A percentile compares a stretch with the other conserved stretches of the same genome.
These are phyloP conservation scores for Chlorencoelia australis DNA, from an alignment of 2,329 filamentous ascomycete species.

Conservation along the genomic window DNA sequence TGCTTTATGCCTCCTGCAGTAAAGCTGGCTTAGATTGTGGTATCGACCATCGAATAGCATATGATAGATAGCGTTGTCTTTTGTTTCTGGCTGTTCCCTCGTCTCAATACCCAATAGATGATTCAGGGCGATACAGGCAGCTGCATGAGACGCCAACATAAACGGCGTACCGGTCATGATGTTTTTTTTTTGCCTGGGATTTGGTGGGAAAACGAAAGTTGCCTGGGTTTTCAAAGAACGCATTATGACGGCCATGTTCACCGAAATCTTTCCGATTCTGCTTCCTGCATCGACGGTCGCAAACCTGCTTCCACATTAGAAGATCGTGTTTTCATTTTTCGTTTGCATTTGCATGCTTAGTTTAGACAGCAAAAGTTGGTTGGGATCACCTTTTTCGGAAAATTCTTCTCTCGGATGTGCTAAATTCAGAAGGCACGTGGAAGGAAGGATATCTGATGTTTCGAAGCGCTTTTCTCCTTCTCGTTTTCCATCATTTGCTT, in stretches of 20 bases:
- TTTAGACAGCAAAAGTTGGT: constrained; percentile 24
- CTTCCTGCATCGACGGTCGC: constrained; percentile 19
- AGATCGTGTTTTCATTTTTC: constrained; percentile 21
- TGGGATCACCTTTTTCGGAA: constrained; percentile 15
- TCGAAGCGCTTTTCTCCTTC: constrained; percentile 10
- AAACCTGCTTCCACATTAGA: constrained; percentile 18
- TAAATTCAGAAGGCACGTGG: constrained; percentile 6
- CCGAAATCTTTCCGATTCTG: constrained; percentile 17
- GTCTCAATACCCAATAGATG: constrained; percentile 28
- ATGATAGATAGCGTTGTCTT: constrained; percentile 31
- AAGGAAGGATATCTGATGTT: constrained; percentile 12
- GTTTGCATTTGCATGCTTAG: constrained; percentile 13
- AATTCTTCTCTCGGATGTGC: constrained; percentile 9
- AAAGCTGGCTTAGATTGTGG: constrained; percentile 18
- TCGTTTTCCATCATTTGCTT: constrained; percentile 21
- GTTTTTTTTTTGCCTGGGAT: constrained; percentile 23
- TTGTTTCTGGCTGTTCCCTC: constrained; percentile 25
- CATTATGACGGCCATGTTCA: constrained; percentile 28
- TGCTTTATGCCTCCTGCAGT: constrained; percentile 20
- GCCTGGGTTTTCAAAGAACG: constrained; percentile 21
- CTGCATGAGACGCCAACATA: constrained; percentile 23
- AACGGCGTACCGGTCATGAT: constrained; percentile 26
- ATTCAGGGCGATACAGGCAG: constrained; percentile 24
- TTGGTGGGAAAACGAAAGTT: constrained; percentile 2
- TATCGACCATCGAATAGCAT: constrained; percentile 27